Conservation (phyloP, 805 yeast species). For the Teunomyces gatunensis region DNA sequence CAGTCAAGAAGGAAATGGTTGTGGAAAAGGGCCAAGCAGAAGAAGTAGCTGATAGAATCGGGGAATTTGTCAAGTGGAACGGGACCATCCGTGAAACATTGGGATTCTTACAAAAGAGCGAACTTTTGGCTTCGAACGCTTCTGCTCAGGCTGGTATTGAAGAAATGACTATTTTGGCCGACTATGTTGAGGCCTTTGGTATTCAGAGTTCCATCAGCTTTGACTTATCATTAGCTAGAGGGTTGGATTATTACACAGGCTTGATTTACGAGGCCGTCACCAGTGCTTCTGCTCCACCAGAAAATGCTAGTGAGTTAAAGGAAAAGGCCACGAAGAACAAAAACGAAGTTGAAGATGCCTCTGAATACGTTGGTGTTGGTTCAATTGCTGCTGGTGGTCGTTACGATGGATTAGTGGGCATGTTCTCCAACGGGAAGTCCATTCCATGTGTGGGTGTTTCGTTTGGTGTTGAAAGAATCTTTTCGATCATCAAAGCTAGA, state of each 20-base stretch:
- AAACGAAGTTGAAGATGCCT: conserved; percentile 80
- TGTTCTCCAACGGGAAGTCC: conserved; percentile 89
- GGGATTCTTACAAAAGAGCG: conserved; percentile 53
- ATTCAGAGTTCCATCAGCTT: conserved; percentile 68
- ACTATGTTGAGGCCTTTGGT: conserved; percentile 81
- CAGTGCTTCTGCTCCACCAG: conserved; percentile 93
- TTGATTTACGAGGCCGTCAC: conserved; percentile 96
- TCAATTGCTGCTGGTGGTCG: conserved; percentile 99
- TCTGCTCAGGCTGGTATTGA: conserved; percentile 77
- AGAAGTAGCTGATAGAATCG: conserved; percentile 90
- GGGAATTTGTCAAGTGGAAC: conserved; percentile 81
- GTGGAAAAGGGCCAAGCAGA: conserved; percentile 88
- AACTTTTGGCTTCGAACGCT: conserved; percentile 57
- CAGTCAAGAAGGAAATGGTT: conserved; percentile 86
- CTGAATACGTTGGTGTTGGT: conserved; percentile 96
- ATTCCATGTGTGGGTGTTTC: conserved; percentile 98
- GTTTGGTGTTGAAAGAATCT: conserved; percentile 93
- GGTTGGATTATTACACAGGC: conserved; percentile 96
- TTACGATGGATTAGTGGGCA: conserved; percentile 93
- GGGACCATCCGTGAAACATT: conserved; percentile 73
- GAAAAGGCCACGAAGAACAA: conserved; percentile 37
- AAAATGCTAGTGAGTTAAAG: conserved; percentile 67
- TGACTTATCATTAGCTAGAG: conserved; percentile 94
- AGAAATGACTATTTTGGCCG: conserved; percentile 74
- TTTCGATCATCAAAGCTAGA: conserved; percentile 83